Conservation (phyloP, 179 eudicot species). For the Nepenthes alata region DNA sequence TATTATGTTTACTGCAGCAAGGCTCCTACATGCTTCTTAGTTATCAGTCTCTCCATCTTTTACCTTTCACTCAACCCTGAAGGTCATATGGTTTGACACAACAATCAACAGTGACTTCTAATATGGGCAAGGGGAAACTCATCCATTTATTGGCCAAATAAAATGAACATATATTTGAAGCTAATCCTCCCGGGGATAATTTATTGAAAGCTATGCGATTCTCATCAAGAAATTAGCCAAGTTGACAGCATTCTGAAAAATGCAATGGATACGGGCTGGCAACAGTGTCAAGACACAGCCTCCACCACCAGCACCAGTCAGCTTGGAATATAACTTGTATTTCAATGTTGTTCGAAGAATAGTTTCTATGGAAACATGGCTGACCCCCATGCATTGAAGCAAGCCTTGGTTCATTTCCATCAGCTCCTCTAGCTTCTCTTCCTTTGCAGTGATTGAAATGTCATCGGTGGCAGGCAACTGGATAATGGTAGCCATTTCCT, state of each 20-base stretch:
- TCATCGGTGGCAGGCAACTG: constrained; percentile 54
- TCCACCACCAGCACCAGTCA: constrained; percentile 99
- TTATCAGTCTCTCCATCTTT: no score
- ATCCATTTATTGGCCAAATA: no score
- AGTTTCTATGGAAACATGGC: constrained; percentile 86
- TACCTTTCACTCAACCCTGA: no score
- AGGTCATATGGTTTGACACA: no score
- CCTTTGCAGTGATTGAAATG: constrained; percentile 43
- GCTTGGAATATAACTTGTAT: constrained; percentile 70
- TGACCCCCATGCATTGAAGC: constrained; percentile 97
- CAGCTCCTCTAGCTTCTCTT: constrained; percentile 64
- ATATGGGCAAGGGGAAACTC: no score
- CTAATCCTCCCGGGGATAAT: background rate
- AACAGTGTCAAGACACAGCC: constrained; percentile 87
- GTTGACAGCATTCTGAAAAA: background rate
- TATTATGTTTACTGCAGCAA: no score
- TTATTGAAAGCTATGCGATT: background rate
- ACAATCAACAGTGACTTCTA: no score
- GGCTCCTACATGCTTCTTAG: no score
- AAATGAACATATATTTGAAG: no score
- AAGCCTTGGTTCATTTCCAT: constrained; percentile 98
- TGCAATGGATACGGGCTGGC: constrained; percentile 75
- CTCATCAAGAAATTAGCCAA: background rate
- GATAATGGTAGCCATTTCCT: constrained; percentile 54
- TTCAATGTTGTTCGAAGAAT: constrained; percentile 67